These are phyloP conservation scores for Fusarium sp. DNA, from an alignment of 2,329 filamentous ascomycete genomes.

Conservation along the genomic window DNA sequence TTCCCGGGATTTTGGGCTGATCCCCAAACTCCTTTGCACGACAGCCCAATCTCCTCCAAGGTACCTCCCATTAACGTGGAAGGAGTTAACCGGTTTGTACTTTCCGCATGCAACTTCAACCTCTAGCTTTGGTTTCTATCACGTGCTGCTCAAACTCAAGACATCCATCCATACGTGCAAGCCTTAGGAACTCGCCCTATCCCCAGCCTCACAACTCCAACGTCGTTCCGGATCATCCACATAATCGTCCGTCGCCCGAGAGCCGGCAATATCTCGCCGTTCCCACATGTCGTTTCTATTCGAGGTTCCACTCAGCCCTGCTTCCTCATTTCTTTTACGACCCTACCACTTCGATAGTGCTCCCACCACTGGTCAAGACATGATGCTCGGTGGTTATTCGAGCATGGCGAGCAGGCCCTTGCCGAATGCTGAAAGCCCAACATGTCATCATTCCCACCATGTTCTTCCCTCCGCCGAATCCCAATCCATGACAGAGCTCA, in stretches of 20 bases:
- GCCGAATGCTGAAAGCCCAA: conserved; percentile 4
- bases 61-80: not conserved
- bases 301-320: conserved; percentile 5
- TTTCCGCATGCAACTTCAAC: conserved; percentile 7
- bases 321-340: not conserved
- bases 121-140: conserved; percentile 10
- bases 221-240: not conserved
- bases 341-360: not conserved
- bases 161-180: not conserved
- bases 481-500: conserved; percentile 18
- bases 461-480: conserved; percentile 6
- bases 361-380: not conserved
- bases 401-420: conserved; percentile 2
- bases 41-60: not conserved
- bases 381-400: not conserved
- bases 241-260: not conserved
- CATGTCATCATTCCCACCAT: conserved; percentile 15
- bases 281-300: not conserved
- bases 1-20: conserved; percentile 20
- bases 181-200: not conserved
- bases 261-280: not conserved
- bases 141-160: conserved; percentile 1
- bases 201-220: not conserved
- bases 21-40: not conserved
- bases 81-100: not conserved